These are phyloP conservation scores for Diaporthe ampelina DNA, from an alignment of 2,329 filamentous ascomycete species.

Conservation along the genomic window DNA sequence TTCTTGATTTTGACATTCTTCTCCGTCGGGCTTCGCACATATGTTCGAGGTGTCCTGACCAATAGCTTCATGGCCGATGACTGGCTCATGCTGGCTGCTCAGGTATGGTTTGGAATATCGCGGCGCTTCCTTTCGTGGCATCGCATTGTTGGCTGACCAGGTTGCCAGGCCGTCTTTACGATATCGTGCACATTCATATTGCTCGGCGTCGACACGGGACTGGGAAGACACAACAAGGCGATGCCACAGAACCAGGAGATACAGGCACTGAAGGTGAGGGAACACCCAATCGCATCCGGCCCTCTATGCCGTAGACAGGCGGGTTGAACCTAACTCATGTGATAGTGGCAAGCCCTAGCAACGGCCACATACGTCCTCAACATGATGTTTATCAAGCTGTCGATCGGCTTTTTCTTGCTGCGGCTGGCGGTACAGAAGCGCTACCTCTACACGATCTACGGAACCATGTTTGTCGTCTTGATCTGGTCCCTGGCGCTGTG, in stretches of 20 bases:
- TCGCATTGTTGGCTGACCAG: constrained; percentile 15
- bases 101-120: constrained; percentile 52
- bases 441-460: constrained; percentile 63
- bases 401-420: constrained; percentile 67
- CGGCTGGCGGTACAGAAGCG: constrained; percentile 60
- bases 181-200: constrained; percentile 62
- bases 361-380: constrained; percentile 64
- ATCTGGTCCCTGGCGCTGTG: constrained; percentile 63
- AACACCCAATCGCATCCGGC: not conserved
- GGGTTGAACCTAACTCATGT: not conserved
- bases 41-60: constrained; percentile 59
- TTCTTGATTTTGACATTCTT: constrained; percentile 59
- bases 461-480: constrained; percentile 60
- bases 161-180: constrained; percentile 59
- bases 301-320: constrained; percentile 5
- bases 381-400: constrained; percentile 71
- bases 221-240: constrained; percentile 63
- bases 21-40: constrained; percentile 59
- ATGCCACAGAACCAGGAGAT: constrained; percentile 57
- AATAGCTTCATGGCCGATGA: constrained; percentile 64
- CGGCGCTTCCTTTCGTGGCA: constrained; percentile 14
- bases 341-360: constrained; percentile 64
- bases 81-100: constrained; percentile 66
- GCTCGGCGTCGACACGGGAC: constrained; percentile 56
- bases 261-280: constrained; percentile 59